Base-by-base conservation (phyloP, 805 yeast genomes). In the Wickerhamomyces mucosus region DNA sequence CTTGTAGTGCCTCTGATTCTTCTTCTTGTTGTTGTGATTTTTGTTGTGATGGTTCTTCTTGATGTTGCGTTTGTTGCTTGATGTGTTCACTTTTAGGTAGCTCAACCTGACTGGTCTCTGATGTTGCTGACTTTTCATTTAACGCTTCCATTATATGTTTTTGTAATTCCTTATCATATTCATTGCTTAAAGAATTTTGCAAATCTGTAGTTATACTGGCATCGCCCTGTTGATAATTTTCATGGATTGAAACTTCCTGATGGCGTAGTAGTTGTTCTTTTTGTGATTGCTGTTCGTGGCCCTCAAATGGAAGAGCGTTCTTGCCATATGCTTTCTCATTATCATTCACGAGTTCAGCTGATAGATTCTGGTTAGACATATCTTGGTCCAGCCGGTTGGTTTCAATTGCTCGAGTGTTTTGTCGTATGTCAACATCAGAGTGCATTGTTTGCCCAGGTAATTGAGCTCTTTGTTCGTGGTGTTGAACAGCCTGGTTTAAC, bases 91-190 rank as follows among this genome's bases (percentile, higher is more conserved):
- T 11, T 6, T 15, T 13, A 13, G n/a, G n/a, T n/a, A n/a, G n/a
- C n/a, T n/a, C n/a, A n/a, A n/a, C n/a, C n/a, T n/a, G n/a, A n/a
- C n/a, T n/a, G n/a, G n/a, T n/a, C n/a, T n/a, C n/a, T n/a, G n/a
- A n/a, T 20, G 21, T 20, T 20, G 21, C 21, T 20, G 21, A 20
- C 21, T 20, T 20, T 20, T 16, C 30, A 18, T 31, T 43, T 16
- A 42, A 28, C 4, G 35, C 46, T 27, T 34, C 38, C 46, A 42
- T 40, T 15, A 42, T 42, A 28, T 42, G 42, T 15, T 32, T 32
- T 13, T 42, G 46, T 17, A 42, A 26, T 15, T 40, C 44, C 11
- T 33, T 14, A 15, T 36, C 41, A 20, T 36, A 40, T 19, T 34
- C 33, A 23, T 27, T 16, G 17, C 12, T 28, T 12, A 16, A 15